These are phyloP conservation scores for Tolypocladium tropicale DNA, from an alignment of 2,329 filamentous ascomycete species.

Conservation along the genomic window DNA sequence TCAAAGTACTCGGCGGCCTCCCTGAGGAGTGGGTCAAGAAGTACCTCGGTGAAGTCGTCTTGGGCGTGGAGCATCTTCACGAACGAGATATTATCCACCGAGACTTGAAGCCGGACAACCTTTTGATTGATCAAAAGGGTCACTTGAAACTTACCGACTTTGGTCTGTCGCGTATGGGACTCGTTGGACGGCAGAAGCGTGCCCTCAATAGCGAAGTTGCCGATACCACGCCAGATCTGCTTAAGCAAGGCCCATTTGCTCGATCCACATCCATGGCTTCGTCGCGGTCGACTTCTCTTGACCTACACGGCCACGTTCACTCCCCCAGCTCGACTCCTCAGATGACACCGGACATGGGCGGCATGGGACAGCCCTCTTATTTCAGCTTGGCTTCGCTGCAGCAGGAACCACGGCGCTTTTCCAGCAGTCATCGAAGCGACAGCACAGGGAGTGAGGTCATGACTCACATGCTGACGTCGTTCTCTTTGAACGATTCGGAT, in stretches of 20 bases:
- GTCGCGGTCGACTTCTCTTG: conserved; percentile 87
- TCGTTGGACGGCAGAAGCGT: conserved; percentile 92
- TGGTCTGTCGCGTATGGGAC: conserved; percentile 90
- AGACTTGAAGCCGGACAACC: conserved; percentile 92
- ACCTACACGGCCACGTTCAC: conserved; percentile 60
- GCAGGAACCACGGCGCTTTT: conserved; percentile 57
- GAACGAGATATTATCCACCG: conserved; percentile 91
- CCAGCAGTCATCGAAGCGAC: conserved; percentile 72
- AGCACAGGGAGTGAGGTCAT: conserved; percentile 84
- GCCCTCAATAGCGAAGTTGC: conserved; percentile 66
- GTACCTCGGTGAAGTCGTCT: conserved; percentile 88
- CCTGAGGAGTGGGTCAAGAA: conserved; percentile 98
- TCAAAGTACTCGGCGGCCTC: conserved; percentile 85
- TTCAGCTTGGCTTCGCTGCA: conserved; percentile 60
- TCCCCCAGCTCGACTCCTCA: conserved; percentile 80
- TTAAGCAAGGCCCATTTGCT: conserved; percentile 87
- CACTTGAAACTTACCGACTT: conserved; percentile 97
- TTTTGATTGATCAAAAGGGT: conserved; percentile 92
- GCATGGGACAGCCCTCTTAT: conserved; percentile 79
- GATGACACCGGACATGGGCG: conserved; percentile 62
- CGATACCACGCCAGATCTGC: conserved; percentile 82
- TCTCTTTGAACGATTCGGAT: conserved; percentile 59
- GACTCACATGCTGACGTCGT: conserved; percentile 69
- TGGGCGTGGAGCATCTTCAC: conserved; percentile 95
- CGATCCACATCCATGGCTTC: conserved; percentile 77